These are phyloP conservation scores for Novakomyces olei DNA, from an alignment of 805 yeast species.

Conservation along the genomic window DNA sequence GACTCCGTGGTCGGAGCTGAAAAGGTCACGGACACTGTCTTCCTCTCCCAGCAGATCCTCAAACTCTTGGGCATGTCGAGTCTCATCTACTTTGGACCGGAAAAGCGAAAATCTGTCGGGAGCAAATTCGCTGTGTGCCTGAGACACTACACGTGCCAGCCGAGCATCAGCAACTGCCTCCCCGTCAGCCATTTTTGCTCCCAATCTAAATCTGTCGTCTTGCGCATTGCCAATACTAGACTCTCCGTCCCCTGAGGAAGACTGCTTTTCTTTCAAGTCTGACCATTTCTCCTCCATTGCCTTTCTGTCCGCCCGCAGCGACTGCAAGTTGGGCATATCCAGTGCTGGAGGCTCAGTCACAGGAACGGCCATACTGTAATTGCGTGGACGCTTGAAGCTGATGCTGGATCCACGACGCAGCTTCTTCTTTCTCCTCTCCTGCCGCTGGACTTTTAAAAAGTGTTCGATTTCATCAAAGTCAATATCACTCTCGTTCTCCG, in stretches of 20 bases:
- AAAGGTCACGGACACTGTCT: slow-evolving; percentile 43
- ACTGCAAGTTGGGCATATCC: background rate
- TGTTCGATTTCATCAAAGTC: slow-evolving; percentile 82
- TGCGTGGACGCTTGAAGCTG: slow-evolving; percentile 2
- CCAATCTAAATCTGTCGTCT: too few species aligned
- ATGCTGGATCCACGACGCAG: background rate
- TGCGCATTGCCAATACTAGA: too few species aligned
- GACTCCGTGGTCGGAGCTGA: slow-evolving; percentile 47
- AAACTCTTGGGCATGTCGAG: slow-evolving; percentile 73
- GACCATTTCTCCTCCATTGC: slow-evolving; percentile 5
- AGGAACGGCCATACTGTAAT: background rate
- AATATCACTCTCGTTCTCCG: slow-evolving; percentile 38
- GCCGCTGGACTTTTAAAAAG: slow-evolving; percentile 23
- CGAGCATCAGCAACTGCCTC: too few species aligned
- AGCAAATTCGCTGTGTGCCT: slow-evolving; percentile 15
- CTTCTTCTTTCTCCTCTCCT: slow-evolving; percentile 5
- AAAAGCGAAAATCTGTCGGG: slow-evolving; percentile 75
- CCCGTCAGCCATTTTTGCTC: too few species aligned
- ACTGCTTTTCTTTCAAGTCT: too few species aligned
- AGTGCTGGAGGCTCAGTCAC: slow-evolving; percentile 1
- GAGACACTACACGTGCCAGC: too few species aligned
- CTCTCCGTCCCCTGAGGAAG: too few species aligned
- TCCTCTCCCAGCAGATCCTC: slow-evolving; percentile 45
- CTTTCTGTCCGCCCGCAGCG: background rate
- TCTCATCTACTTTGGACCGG: slow-evolving; percentile 60